phyloP scores from a whole-genome alignment of 164 flowering plant species.

The Stephania yunnanensis region DNA sequence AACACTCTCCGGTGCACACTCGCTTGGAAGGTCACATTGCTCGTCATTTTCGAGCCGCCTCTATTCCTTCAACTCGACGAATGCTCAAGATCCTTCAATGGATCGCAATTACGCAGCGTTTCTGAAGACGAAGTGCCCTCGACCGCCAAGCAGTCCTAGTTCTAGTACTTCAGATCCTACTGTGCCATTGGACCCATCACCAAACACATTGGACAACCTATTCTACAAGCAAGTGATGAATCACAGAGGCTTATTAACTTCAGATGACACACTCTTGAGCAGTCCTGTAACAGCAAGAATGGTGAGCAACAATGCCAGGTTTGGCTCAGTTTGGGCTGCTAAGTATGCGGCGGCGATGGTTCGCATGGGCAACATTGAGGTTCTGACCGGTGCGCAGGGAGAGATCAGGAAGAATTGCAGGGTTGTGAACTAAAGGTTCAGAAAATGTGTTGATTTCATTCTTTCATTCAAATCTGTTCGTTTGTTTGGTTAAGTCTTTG shows the following conservation, averaged over 20 bases:
- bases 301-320: conserved; percentile 2
- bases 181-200: conserved; percentile 14
- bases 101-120: conserved; percentile 11
- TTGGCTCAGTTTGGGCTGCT: not conserved
- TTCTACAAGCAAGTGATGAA: conserved; percentile 11
- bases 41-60: conserved; percentile 4
- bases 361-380: conserved; percentile 18
- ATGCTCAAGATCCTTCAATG: conserved; percentile 11
- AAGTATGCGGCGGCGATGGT: conserved; percentile 16
- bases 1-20: conserved; percentile 35
- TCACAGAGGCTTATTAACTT: conserved; percentile 16
- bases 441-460: not conserved
- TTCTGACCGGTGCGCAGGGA: conserved; percentile 12
- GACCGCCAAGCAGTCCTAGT: not conserved
- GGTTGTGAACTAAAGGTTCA: conserved; percentile 10
- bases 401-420: conserved; percentile 20
- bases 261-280: conserved; percentile 21
- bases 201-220: conserved; percentile 13
- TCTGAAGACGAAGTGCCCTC: conserved; percentile 14
- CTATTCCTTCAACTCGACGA: conserved; percentile 6
- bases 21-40: conserved; percentile 9
- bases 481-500: not conserved
- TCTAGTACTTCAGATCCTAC: not conserved
- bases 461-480: not conserved
- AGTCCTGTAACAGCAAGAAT: not conserved